Evolutionary conservation across 2,329 filamentous ascomycete genomes (phyloP), one percentile per base, ranked within the genome.

Genomic region (Diaporthe ampelina): DNA sequence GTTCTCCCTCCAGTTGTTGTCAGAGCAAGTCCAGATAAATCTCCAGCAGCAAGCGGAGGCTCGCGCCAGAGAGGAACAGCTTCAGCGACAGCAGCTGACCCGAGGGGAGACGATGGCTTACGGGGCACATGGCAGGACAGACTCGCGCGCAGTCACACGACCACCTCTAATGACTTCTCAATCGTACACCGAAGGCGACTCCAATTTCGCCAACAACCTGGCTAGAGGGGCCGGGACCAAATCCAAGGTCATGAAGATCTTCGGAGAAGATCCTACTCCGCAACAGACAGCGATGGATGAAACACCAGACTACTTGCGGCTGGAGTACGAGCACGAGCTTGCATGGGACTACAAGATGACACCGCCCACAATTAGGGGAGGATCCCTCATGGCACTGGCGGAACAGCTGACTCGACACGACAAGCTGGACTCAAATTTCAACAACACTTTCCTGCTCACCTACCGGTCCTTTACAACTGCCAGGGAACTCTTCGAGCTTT

Each of bases 391-490:
- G 40, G 97, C 94, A 6, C 87, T 99, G 73, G 97, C 98, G 8
- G 97, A 98, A 83, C 96, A 98, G 81, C 89, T 99, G 58, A 99
- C 97, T 21, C 91, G 97, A 65, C 97, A 99, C 81, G 97, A 99
- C 84, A 97, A 97, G 80, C 90, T 98, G 19, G 97, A 98, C 81
- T 95, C 95, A 4, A 96, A 90, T 76, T 98, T 98, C 85, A 98
- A 98, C 86, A 97, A 96, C 80, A 99, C 97, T 0, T 99, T 99
- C 88, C 91, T 99, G 21, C 90, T 99, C 50, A 99, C 97, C 1
- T 99, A 99, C 82, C 91, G 94, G 76, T 99, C 97, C 0, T 99
- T 99, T 81, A 98, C 97, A 0, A 92, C 92, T 3, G 97, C 96
- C 0, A 88, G 93, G 8, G 97, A 98, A 83, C 88, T 99, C 0